Evolutionary conservation across 2,329 filamentous ascomycete genomes (phyloP).

Genomic region (Aspergillus floridensis): DNA sequence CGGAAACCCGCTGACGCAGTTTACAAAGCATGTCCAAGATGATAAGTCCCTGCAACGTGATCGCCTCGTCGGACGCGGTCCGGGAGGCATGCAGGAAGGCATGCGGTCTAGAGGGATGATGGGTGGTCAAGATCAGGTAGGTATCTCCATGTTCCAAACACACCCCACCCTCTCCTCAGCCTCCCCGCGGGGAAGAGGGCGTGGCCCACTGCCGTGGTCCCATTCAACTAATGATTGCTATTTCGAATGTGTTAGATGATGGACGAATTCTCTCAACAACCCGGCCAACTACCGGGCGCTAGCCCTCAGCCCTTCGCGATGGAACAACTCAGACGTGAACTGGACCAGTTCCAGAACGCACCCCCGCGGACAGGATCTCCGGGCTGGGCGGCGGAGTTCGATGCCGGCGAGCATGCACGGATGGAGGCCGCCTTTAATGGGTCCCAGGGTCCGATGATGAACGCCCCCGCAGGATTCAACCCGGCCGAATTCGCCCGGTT

Average conservation of each 20-base stretch:
- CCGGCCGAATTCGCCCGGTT: slow-evolving; percentile 86
- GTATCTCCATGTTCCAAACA: neutral
- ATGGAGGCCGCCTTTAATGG: slow-evolving; percentile 71
- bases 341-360: slow-evolving; percentile 53
- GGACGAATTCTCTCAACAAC: slow-evolving; percentile 86
- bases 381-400: slow-evolving; percentile 64
- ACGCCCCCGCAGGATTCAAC: slow-evolving; percentile 62
- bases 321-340: slow-evolving; percentile 64
- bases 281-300: slow-evolving; percentile 58
- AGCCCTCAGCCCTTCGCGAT: slow-evolving; percentile 60
- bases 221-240: slow-evolving; percentile 21
- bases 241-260: slow-evolving; percentile 65
- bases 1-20: slow-evolving; percentile 93
- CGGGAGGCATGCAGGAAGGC: slow-evolving; percentile 68
- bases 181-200: slow-evolving; percentile 6
- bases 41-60: slow-evolving; percentile 94
- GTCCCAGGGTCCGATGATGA: slow-evolving; percentile 40
- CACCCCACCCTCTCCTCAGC: too few species aligned
- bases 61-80: slow-evolving; percentile 72
- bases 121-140: slow-evolving; percentile 70
- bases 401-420: slow-evolving; percentile 60
- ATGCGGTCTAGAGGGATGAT: slow-evolving; percentile 72
- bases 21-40: slow-evolving; percentile 94
- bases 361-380: slow-evolving; percentile 54
- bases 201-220: neutral